Percentiles rank a stretch among this genome's conserved stretches.
These are phyloP conservation scores for Pleomassaria siparia DNA, from an alignment of 2,329 filamentous ascomycete genomes.

Conservation along the genomic window DNA sequence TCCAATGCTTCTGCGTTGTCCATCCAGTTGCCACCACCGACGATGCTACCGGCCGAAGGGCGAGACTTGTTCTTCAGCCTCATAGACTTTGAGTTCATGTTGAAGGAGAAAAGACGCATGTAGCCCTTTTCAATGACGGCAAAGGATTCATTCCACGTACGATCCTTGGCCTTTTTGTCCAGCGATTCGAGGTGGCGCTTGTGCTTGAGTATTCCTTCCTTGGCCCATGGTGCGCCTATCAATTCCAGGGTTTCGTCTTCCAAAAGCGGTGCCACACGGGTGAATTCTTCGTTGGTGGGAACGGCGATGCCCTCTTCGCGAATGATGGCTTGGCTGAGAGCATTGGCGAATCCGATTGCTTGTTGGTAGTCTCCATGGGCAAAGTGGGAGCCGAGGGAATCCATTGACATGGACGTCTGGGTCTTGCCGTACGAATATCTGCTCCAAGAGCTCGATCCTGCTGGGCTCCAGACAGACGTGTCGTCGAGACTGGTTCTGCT, in stretches of 20 bases:
- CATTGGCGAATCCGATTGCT: conserved; percentile 96
- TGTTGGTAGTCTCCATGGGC: conserved; percentile 85
- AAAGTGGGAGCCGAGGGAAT: conserved; percentile 79
- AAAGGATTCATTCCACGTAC: conserved; percentile 94
- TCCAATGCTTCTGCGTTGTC: conserved; percentile 91
- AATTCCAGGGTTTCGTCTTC: conserved; percentile 93
- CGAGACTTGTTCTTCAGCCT: conserved; percentile 65
- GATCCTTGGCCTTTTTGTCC: conserved; percentile 89
- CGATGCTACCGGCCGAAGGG: conserved; percentile 63
- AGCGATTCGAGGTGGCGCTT: conserved; percentile 92
- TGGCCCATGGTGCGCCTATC: conserved; percentile 94
- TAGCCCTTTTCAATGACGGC: conserved; percentile 94
- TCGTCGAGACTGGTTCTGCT: conserved; percentile 95
- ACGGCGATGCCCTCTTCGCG: conserved; percentile 73
- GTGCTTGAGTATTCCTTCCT: conserved; percentile 93
- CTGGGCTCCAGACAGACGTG: conserved; percentile 88
- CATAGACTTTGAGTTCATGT: conserved; percentile 71
- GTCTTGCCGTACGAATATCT: conserved; percentile 90
- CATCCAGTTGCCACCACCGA: conserved; percentile 97
- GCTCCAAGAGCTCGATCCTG: conserved; percentile 91
- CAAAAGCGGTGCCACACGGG: conserved; percentile 66
- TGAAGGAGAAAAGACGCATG: conserved; percentile 92
- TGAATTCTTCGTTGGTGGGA: conserved; percentile 58
- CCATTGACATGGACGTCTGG: conserved; percentile 86
- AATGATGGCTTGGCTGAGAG: conserved; percentile 93